Conservation (phyloP, 1,284 basidiomycete genomes). For the Trichosporon sp. region DNA sequence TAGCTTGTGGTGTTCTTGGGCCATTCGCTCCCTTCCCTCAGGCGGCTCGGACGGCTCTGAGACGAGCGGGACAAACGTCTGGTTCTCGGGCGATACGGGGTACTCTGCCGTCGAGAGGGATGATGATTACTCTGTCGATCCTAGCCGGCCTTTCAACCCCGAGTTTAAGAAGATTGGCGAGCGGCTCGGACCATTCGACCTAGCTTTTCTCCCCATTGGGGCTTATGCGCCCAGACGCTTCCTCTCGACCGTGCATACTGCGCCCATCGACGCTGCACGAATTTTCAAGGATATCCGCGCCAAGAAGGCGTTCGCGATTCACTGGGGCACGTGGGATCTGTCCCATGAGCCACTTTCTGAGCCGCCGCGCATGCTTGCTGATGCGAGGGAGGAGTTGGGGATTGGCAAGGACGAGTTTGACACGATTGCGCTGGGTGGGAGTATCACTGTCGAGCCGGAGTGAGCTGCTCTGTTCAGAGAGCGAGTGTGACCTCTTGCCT, state of each 20-base stretch:
- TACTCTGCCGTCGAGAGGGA: constrained; percentile 52
- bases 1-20: constrained; percentile 61
- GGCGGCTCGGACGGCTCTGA: no score
- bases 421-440: constrained; percentile 12
- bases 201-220: constrained; percentile 61
- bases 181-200: constrained; percentile 56
- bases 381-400: constrained; percentile 54
- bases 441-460: constrained; percentile 1
- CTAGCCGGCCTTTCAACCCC: constrained; percentile 48
- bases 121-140: constrained; percentile 28
- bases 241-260: constrained; percentile 59
- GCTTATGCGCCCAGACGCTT: constrained; percentile 59
- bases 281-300: constrained; percentile 57
- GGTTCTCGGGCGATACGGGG: constrained; percentile 64
- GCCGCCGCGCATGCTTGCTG: constrained; percentile 55
- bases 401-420: constrained; percentile 54
- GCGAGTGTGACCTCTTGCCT: no score
- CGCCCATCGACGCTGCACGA: constrained; percentile 59
- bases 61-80: constrained; percentile 51
- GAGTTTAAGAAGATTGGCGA: constrained; percentile 25
- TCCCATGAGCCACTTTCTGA: constrained; percentile 56
- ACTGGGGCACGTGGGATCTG: constrained; percentile 57
- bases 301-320: constrained; percentile 60
- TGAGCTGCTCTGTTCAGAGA: neutral
- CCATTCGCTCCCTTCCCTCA: constrained; percentile 32